Evolutionary conservation across 2,329 filamentous ascomycete species (phyloP).

Genomic region (Aaosphaeria pasadenensis): DNA sequence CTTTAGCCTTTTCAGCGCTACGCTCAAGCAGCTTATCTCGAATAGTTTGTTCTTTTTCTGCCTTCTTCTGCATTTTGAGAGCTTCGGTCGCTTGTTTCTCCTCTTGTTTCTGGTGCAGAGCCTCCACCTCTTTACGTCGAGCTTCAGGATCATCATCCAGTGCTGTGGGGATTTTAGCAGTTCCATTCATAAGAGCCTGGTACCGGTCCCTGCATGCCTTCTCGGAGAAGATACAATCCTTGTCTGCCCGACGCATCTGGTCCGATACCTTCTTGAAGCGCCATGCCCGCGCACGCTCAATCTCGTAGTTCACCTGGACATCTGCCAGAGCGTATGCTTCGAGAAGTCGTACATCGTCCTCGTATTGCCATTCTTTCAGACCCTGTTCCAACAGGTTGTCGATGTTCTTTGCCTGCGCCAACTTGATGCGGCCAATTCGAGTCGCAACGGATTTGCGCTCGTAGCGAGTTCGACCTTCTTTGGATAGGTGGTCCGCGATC

Average conservation of each 20-base stretch:
- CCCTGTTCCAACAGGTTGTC: conserved; percentile 47
- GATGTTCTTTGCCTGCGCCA: conserved; percentile 40
- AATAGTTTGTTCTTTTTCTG: conserved; percentile 10
- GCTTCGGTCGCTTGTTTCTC: conserved; percentile 15
- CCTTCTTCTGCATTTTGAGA: conserved; percentile 11
- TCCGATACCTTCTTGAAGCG: conserved; percentile 46
- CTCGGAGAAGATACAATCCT: conserved; percentile 42
- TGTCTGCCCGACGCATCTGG: conserved; percentile 40
- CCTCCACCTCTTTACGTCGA: conserved; percentile 30
- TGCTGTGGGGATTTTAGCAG: conserved; percentile 44
- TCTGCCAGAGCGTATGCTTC: conserved; percentile 41
- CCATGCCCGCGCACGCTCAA: conserved; percentile 40
- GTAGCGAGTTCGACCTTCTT: conserved; percentile 44
- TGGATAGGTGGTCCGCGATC: conserved; percentile 41
- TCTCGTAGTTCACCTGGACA: conserved; percentile 40
- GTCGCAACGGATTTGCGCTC: conserved; percentile 48
- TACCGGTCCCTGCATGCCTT: conserved; percentile 47
- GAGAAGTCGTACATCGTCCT: conserved; percentile 47
- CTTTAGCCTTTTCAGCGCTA: conserved; percentile 22
- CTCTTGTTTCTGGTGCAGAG: conserved; percentile 15
- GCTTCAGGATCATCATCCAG: conserved; percentile 39
- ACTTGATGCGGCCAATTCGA: conserved; percentile 46
- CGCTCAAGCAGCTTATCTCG: conserved; percentile 15
- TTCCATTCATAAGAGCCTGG: conserved; percentile 40
- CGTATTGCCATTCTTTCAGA: conserved; percentile 48